Evolutionary conservation across 768 basidiomycete genomes (phyloP), one percentile per base, ranked within the genome.

Genomic region (Panus rudis): DNA sequence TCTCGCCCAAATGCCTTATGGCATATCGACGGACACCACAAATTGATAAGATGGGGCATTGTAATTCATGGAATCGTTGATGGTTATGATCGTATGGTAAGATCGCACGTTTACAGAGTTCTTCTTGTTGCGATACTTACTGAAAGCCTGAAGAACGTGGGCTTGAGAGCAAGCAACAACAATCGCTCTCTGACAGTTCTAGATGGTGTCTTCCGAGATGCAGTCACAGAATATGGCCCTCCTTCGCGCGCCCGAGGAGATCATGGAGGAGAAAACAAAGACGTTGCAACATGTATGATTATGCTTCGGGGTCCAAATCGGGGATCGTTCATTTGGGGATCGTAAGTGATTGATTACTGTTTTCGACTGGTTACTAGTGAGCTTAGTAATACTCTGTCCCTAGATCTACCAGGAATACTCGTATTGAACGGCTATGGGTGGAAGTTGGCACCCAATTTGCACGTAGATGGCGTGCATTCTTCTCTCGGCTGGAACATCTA

Each of bases 381-480:
- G 32, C 14, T 45, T 16, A 44, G 10, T 24, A 21, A 28, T 31
- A 11, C 13, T 14, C 37, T 37, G 5, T 21, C 25, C 25, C n/a
- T 31, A 60, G 59, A 6, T 74, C 67, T 0, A 69, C 67, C 0
- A 48, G 52, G 4, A 77, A 75, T 42, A 66, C 65, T 0, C 52
- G 61, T 0, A 73, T 74, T 45, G 72, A 76, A 47, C 40, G 59
- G 0, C 52, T 74, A 0, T 73, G 71, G 71, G 61, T 70, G 12
- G 70, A 74, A 37, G 57, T 69, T 28, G 67, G 69, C 0, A 30
- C 43, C 0, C 60, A 67, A 7, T 74, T 75, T 60, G 63, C 52
- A 0, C 52, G 58, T 3, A 31, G 20, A 11, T 75, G 73, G 73
- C 28, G 58, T 1, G 68, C 63, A 0, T 73, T 74, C 45, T 76